Conservation (phyloP, 148 eudicot species). For the Pharnaceum exiguum region DNA sequence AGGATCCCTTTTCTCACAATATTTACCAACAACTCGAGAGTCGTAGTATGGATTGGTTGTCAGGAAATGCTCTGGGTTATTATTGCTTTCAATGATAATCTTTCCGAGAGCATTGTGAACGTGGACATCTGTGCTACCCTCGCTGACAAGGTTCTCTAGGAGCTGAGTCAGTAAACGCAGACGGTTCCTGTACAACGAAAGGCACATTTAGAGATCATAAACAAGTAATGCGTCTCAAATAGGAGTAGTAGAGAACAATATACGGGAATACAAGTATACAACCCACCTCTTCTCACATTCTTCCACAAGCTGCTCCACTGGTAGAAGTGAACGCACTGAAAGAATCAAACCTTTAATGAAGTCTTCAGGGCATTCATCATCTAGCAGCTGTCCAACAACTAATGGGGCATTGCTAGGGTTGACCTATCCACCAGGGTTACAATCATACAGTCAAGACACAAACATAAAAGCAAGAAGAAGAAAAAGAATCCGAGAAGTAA, state of each 20-base stretch:
- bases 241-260: not conserved
- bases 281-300: constrained; percentile 90
- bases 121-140: constrained; percentile 96
- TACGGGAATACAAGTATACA: not conserved
- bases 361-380: constrained; percentile 98
- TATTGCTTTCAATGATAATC: constrained; percentile 93
- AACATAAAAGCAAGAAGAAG: too few species aligned
- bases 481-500: too few species aligned
- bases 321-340: constrained; percentile 94
- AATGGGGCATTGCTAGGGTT: constrained; percentile 93
- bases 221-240: not conserved
- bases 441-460: too few species aligned
- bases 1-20: constrained; percentile 98
- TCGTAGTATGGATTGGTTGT: constrained; percentile 94
- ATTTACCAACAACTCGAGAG: constrained; percentile 97
- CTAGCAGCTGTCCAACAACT: constrained; percentile 93
- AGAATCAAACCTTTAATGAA: constrained; percentile 92
- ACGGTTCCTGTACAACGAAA: constrained; percentile 68
- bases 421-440: constrained; percentile 55
- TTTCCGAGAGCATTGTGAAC: constrained; percentile 98
- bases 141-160: constrained; percentile 95
- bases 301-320: constrained; percentile 90
- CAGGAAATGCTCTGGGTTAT: constrained; percentile 95
- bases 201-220: constrained; percentile 6
- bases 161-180: constrained; percentile 91